Evolutionary conservation across 768 basidiomycete genomes (phyloP), one percentile per base, ranked within the genome.

Genomic region (Russula virescens): DNA sequence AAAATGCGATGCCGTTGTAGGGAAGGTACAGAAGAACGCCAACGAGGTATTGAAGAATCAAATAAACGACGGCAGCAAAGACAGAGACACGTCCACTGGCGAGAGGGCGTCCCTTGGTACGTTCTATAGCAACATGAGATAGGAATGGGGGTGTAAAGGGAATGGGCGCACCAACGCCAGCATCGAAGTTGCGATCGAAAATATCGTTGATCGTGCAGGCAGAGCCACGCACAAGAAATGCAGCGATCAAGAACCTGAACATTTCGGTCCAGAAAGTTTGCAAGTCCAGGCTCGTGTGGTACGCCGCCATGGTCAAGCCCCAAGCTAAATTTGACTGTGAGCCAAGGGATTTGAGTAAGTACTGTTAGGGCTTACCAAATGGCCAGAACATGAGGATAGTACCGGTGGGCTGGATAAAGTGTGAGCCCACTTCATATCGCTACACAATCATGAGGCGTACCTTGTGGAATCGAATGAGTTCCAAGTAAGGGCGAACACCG

Each of bases 151-250:
- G n/a, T 3, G 5, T 16, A 25, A 46, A 1, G 16, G 65, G 74
- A 43, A 48, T 72, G 31, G 9, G 38, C 63, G 18, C 21, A 64
- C 76, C 77, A 61, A 78, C 77, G 64, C 70, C 71, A 5, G 69
- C 65, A 59, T 77, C 77, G 56, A 75, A 63, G 28, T 71, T 58
- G 23, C 64, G 66, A 47, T 71, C 71, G 60, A 68, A 68, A 21
- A 71, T 68, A 21, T 71, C 71, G 45, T 69, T 70, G 52, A 69
- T 69, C 31, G 68, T 66, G 56, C 69, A 70, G n/a, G 61, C 68
- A 19, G 69, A 69, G 48, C 66, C 69, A 49, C 69, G 70, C 9
- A 64, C 58, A 19, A 67, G 9, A 31, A 62, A 55, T 16, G 63
- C 52, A 9, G 68, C 48, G 2, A 58, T 42, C 38, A 60, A 47